These are phyloP conservation scores for Naematelia aurantialba DNA, from an alignment of 768 basidiomycete genomes.

Conservation along the genomic window DNA sequence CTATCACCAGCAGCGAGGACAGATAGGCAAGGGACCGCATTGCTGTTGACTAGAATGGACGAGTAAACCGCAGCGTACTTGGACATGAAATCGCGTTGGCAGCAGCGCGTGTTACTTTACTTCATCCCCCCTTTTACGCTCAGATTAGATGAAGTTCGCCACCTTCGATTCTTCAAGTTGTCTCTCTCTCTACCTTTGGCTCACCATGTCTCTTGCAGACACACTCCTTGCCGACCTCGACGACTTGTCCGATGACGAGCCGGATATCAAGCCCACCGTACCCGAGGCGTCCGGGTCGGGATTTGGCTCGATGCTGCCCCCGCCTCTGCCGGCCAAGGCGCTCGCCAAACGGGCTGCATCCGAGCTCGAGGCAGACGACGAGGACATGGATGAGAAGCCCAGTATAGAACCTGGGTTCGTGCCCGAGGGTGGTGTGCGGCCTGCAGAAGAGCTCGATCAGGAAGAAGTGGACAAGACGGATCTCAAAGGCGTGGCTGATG, in stretches of 20 bases:
- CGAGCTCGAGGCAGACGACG: constrained; percentile 60
- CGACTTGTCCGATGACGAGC: constrained; percentile 65
- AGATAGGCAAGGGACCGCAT: constrained; percentile 11
- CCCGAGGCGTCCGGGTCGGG: constrained; percentile 14
- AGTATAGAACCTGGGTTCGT: constrained; percentile 64
- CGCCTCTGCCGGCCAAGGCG: constrained; percentile 32
- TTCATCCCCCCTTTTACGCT: not conserved
- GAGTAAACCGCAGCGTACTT: too few species aligned
- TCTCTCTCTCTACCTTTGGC: constrained; percentile 1
- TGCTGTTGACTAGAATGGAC: not conserved
- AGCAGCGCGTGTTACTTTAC: not conserved
- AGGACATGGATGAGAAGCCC: constrained; percentile 52
- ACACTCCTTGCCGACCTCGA: constrained; percentile 91
- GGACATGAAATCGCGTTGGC: not conserved
- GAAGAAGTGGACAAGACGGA: constrained; percentile 97
- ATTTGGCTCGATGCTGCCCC: constrained; percentile 45
- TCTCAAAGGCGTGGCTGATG: constrained; percentile 75
- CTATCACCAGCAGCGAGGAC: constrained; percentile 11
- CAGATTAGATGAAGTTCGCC: not conserved
- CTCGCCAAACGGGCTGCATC: constrained; percentile 32
- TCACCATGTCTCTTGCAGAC: constrained; percentile 64
- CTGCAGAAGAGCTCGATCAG: constrained; percentile 90
- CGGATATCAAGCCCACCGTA: constrained; percentile 14
- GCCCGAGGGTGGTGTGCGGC: constrained; percentile 70
- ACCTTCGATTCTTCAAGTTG: not conserved